A percentile compares a stretch with the other conserved stretches of the same genome.
These are phyloP conservation scores for Microbotryomycetes sp. DNA, from an alignment of 1,284 basidiomycete species.

Conservation along the genomic window DNA sequence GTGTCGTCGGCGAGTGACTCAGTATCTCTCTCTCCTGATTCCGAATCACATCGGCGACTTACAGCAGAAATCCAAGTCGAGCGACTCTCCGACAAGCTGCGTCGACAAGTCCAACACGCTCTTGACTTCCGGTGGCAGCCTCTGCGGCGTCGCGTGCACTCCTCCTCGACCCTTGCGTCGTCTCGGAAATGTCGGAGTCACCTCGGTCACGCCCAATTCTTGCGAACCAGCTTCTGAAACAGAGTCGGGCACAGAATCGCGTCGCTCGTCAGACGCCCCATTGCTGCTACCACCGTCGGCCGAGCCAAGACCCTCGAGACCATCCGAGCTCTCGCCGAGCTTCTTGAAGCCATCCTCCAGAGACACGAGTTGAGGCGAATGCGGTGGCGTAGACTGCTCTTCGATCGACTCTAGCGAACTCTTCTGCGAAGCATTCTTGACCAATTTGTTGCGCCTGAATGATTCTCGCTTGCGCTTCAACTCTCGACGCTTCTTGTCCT, in stretches of 20 bases:
- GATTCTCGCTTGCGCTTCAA: constrained; percentile 9
- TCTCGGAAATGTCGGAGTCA: constrained; percentile 8
- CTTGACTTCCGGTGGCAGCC: constrained; percentile 2
- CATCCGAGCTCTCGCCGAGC: not conserved
- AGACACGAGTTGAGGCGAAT: constrained; percentile 6
- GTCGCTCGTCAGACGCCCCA: not conserved
- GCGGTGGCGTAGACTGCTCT: constrained; percentile 18
- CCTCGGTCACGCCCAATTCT: not conserved
- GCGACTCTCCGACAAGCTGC: constrained; percentile 20
- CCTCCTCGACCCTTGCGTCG: constrained; percentile 1
- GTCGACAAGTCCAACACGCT: constrained; percentile 26
- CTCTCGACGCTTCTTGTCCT: not conserved
- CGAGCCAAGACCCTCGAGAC: not conserved
- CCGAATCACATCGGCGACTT: not conserved
- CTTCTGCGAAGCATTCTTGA: not conserved
- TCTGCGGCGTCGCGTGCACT: not conserved
- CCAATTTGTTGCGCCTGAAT: constrained; percentile 15
- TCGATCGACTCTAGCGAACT: constrained; percentile 19
- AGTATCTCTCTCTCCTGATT: too few species aligned
- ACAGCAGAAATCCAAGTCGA: constrained; percentile 24
- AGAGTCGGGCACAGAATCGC: not conserved
- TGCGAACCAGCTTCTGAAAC: not conserved
- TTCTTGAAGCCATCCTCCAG: not conserved
- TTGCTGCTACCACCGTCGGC: not conserved
- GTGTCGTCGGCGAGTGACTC: too few species aligned